These are phyloP conservation scores for Aspergillus calidoustus DNA, from an alignment of 2,329 filamentous ascomycete genomes.

Conservation along the genomic window DNA sequence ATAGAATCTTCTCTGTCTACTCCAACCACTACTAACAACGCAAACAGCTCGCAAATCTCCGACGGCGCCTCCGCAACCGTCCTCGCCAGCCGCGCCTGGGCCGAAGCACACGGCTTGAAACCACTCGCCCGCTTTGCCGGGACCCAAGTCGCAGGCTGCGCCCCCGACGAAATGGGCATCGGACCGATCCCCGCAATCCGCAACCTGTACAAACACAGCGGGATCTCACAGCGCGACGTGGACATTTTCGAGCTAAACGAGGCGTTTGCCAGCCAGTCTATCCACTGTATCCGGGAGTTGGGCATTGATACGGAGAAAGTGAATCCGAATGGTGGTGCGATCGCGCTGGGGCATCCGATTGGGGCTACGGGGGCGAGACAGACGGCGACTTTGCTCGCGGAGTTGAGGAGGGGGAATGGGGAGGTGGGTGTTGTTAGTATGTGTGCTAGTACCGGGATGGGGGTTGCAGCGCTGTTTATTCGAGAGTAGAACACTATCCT, in stretches of 20 bases:
- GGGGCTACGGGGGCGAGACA: conserved; percentile 84
- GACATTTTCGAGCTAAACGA: conserved; percentile 93
- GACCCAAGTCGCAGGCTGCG: conserved; percentile 81
- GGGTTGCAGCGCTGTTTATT: conserved; percentile 31
- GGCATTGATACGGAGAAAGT: conserved; percentile 67
- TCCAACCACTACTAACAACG: background rate
- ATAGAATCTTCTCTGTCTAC: background rate
- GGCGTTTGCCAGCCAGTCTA: conserved; percentile 93
- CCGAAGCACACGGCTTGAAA: conserved; percentile 78
- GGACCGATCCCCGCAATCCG: conserved; percentile 59
- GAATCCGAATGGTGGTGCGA: conserved; percentile 90
- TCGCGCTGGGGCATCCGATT: conserved; percentile 84
- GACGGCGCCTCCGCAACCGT: conserved; percentile 74
- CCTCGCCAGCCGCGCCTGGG: conserved; percentile 88
- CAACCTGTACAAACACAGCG: conserved; percentile 79
- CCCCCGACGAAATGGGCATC: conserved; percentile 94
- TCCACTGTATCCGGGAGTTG: conserved; percentile 78
- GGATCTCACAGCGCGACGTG: conserved; percentile 75
- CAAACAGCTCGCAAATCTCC: conserved; percentile 30
- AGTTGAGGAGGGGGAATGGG: conserved; percentile 78
- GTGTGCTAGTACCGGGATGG: conserved; percentile 60
- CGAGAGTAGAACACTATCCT: conserved; percentile 21
- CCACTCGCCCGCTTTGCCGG: conserved; percentile 91
- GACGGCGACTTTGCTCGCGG: conserved; percentile 87
- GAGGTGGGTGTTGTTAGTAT: conserved; percentile 88